Evolutionary conservation across 192 early-diverging fungal species (phyloP).

Genomic region (Linnemannia elongata): DNA sequence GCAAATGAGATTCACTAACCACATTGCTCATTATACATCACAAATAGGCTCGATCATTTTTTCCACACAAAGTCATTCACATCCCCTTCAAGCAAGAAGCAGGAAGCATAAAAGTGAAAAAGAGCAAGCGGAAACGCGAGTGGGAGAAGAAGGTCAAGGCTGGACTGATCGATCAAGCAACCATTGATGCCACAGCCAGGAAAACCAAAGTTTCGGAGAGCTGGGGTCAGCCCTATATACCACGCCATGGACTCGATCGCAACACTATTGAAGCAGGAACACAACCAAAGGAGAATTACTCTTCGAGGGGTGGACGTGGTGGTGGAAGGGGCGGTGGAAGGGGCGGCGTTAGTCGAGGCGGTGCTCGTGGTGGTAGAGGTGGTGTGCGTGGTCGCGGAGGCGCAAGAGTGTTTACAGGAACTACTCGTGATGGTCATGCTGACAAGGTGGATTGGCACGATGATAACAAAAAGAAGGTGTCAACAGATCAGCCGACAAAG

Average conservation of each 20-base stretch:
- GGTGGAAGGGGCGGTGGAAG: slow-evolving; percentile 1
- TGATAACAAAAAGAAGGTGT: not conserved
- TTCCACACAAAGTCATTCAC: slow-evolving; percentile 42
- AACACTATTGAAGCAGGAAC: slow-evolving; percentile 40
- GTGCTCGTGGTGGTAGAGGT: slow-evolving; percentile 10
- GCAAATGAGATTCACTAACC: not conserved
- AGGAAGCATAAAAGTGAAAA: slow-evolving; percentile 9
- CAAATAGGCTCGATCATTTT: slow-evolving; percentile 38
- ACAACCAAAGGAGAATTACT: not conserved
- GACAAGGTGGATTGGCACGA: not conserved
- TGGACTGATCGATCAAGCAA: slow-evolving; percentile 27
- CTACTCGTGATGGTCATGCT: not conserved
- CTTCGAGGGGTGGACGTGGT: slow-evolving; percentile 10
- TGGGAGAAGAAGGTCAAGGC: slow-evolving; percentile 50
- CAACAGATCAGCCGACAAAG: not conserved
- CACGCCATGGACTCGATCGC: slow-evolving; percentile 35
- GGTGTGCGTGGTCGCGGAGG: slow-evolving; percentile 23
- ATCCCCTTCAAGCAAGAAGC: slow-evolving; percentile 20
- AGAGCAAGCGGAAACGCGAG: slow-evolving; percentile 51
- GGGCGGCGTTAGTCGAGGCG: not conserved
- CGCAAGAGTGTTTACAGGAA: not conserved
- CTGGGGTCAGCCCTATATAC: slow-evolving; percentile 31
- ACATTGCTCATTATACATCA: not conserved
- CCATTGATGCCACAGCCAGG: slow-evolving; percentile 19
- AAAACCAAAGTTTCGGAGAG: slow-evolving; percentile 43